Base-by-base conservation (phyloP, 176 grass and related monocot genomes). In the Triticum urartu region DNA sequence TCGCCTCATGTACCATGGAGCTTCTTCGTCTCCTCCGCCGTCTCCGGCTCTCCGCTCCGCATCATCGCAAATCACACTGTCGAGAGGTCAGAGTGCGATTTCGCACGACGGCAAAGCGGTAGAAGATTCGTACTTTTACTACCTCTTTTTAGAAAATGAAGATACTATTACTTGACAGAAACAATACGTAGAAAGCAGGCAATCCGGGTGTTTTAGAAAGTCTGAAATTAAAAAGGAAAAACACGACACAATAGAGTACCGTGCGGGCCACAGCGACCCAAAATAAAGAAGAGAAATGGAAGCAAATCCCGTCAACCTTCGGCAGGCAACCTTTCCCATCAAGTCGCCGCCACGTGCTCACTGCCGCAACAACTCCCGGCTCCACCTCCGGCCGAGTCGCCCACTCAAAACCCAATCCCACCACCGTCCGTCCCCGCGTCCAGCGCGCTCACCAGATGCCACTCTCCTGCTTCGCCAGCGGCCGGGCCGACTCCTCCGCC, bases 391-490 rank as follows among this genome's bases (percentile, higher is more conserved):
- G 4, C 50, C 48, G 2, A 13, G 64, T 59, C 7, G 18, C 20
- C 48, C 24, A 4, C 12, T 7, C 47, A 64, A 70, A 75, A 90
- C 47, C 18, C 6, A 11, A 82, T 3, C 32, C 47, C 45, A 21
- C 62, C 30, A 45, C 43, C 80, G 65, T 5, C 33, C 68, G 59
- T 60, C 33, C 68, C 67, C 68, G 67, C 81, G 81, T 82, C 62
- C 78, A 30, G 68, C 21, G 56, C 75, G 25, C 17, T 20, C 9
- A 5, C 40, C 67, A 71, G 22, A 91, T 88, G 90, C 86, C 82
- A 54, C 34, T 88, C 82, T 20, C 86, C 78, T 91, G 90, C 82
- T 91, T 91, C 86, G 52, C 84, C 79, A n/a, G 34, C 56, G 32
- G 11, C 38, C 24, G 68, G 36, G 26, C 20, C 14, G 56, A 18